Percentiles rank a stretch among this genome's conserved stretches.
These are phyloP conservation scores for Cucurbita argyrosperma DNA, from an alignment of 306 rosid genomes.

Conservation along the genomic window DNA sequence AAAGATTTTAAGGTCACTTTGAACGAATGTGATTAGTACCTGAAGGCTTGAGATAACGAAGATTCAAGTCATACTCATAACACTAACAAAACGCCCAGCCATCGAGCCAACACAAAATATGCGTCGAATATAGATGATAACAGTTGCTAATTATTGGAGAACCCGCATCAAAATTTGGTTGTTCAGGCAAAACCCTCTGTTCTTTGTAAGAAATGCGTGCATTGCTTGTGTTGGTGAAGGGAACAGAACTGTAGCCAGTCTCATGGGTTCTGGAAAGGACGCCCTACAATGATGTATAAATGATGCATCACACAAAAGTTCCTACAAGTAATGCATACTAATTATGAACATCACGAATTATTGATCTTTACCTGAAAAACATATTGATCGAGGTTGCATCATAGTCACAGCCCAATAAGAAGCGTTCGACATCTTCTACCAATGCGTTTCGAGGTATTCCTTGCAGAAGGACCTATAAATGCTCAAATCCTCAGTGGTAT, in stretches of 20 bases:
- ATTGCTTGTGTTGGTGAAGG: conserved; percentile 46
- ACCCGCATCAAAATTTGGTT: conserved; percentile 34
- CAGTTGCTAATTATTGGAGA: conserved; percentile 36
- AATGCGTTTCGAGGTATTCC: conserved; percentile 32
- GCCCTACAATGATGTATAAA: conserved; percentile 27
- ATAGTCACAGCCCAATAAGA: conserved; percentile 40
- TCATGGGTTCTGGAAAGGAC: conserved; percentile 17
- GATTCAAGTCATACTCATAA: neutral
- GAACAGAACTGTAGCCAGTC: conserved; percentile 37
- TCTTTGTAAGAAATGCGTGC: conserved; percentile 49
- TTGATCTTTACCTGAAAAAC: conserved; percentile 27
- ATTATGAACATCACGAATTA: neutral
- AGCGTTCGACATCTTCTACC: conserved; percentile 37
- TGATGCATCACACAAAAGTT: conserved; percentile 4
- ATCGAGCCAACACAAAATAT: neutral
- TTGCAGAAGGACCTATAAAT: conserved; percentile 46
- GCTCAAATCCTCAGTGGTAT: conserved; percentile 9
- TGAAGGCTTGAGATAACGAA: neutral
- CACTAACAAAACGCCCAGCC: neutral
- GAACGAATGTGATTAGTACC: neutral
- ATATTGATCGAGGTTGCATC: conserved; percentile 32
- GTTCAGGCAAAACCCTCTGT: conserved; percentile 47
- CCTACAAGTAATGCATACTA: neutral
- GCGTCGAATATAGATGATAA: neutral
- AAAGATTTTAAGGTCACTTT: neutral